Percentiles rank a stretch among this genome's conserved stretches.
Conservation (phyloP, 1,284 basidiomycete species). For the Veloboletus limbatus region DNA sequence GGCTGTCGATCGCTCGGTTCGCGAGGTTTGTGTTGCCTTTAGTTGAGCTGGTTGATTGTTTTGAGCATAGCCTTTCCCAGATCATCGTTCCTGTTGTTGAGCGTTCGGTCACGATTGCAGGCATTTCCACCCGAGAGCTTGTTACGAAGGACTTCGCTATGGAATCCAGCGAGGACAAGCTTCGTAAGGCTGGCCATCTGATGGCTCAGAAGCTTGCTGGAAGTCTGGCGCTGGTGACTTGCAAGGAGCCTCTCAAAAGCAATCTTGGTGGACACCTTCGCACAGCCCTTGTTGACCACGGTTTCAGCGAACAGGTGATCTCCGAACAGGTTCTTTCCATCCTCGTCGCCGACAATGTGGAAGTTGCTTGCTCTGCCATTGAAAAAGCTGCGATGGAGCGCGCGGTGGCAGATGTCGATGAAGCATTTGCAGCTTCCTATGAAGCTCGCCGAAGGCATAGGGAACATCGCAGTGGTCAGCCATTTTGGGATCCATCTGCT, state of each 20-base stretch:
- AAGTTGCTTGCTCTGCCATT: conserved; percentile 91
- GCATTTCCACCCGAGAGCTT: conserved; percentile 95
- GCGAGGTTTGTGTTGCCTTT: conserved; percentile 62
- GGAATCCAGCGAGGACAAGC: conserved; percentile 87
- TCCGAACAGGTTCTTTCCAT: conserved; percentile 73
- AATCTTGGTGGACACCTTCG: conserved; percentile 92
- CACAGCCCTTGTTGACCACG: conserved; percentile 76
- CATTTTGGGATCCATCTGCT: conserved; percentile 85
- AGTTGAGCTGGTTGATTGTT: not conserved
- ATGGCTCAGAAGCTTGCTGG: conserved; percentile 99
- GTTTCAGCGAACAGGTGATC: conserved; percentile 79
- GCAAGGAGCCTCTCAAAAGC: conserved; percentile 95
- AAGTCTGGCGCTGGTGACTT: conserved; percentile 94
- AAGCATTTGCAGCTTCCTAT: conserved; percentile 81
- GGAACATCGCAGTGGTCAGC: conserved; percentile 71
- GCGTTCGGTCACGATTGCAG: conserved; percentile 98
- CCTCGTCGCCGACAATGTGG: conserved; percentile 91
- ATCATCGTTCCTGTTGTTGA: conserved; percentile 98
- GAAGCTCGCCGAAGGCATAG: conserved; percentile 85
- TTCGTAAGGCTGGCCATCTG: conserved; percentile 89
- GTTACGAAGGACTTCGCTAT: conserved; percentile 97
- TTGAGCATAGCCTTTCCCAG: conserved; percentile 34
- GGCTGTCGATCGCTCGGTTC: conserved; percentile 92
- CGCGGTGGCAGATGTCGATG: conserved; percentile 93
- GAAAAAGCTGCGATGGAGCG: conserved; percentile 99